Percentiles rank a stretch among this genome's conserved stretches.
phyloP scores from a whole-genome alignment of 352 stramenopile genomes.

The Globisporangium echinulatum region DNA sequence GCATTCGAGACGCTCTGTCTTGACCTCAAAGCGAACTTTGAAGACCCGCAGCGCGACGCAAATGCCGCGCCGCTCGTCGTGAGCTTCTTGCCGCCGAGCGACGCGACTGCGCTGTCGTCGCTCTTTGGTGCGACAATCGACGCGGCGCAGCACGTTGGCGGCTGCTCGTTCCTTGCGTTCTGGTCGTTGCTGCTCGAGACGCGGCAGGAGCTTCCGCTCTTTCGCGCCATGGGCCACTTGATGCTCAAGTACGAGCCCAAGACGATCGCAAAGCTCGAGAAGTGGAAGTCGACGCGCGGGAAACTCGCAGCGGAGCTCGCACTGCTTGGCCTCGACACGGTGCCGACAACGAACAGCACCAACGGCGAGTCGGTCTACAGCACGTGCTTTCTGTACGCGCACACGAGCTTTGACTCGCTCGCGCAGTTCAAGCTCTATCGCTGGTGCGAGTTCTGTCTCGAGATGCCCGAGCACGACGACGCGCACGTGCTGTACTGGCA shows the following conservation, averaged over 20 bases:
- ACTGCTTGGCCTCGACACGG: constrained; percentile 24
- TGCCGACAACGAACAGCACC: neutral
- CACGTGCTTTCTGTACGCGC: constrained; percentile 24
- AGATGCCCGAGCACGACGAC: constrained; percentile 43
- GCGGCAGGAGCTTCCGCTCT: constrained; percentile 67
- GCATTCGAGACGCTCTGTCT: constrained; percentile 33
- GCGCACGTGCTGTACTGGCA: constrained; percentile 66
- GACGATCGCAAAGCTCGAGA: constrained; percentile 75
- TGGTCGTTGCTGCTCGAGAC: constrained; percentile 71
- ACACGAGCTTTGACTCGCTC: constrained; percentile 53
- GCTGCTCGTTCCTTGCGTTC: constrained; percentile 56
- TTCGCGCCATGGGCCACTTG: constrained; percentile 51
- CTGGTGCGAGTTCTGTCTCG: constrained; percentile 59
- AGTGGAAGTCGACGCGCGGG: constrained; percentile 60
- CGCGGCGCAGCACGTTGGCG: constrained; percentile 54
- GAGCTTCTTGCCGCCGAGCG: constrained; percentile 55
- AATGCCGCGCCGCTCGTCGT: constrained; percentile 33
- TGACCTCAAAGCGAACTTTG: constrained; percentile 22
- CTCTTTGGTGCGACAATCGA: constrained; percentile 62
- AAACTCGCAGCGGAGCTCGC: constrained; percentile 42
- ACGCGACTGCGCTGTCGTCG: constrained; percentile 44
- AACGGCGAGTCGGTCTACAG: constrained; percentile 9
- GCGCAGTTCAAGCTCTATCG: constrained; percentile 63
- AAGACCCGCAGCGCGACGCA: constrained; percentile 24
- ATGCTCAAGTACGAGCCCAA: constrained; percentile 75